Percentiles rank a stretch among this genome's conserved stretches.
Conservation (phyloP, 2,329 filamentous ascomycete species). For the Ophiostoma ips region DNA sequence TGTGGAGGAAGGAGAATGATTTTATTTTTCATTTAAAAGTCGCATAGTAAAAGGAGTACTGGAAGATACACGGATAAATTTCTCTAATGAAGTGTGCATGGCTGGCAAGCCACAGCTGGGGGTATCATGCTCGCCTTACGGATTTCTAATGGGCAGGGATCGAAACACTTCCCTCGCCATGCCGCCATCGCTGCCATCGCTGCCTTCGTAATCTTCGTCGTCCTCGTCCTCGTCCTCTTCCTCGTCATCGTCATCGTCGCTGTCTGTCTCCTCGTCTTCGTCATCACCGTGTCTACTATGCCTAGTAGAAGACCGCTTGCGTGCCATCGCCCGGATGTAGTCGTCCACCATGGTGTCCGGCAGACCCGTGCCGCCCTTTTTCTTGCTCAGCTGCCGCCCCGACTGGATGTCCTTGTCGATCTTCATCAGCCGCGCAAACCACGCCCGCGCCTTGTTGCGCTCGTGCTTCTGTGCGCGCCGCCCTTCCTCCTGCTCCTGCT, state of each 20-base stretch:
- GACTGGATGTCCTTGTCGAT: slow-evolving; percentile 11
- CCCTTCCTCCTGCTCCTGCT: slow-evolving; percentile 19
- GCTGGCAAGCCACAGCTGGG: too few species aligned
- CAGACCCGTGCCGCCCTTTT: slow-evolving; percentile 1
- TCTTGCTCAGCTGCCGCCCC: slow-evolving; percentile 2
- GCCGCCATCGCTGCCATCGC: slow-evolving; percentile 15
- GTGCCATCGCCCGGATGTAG: slow-evolving; percentile 4
- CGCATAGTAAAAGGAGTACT: too few species aligned
- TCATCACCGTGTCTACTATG: too few species aligned
- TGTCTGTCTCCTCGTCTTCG: slow-evolving; percentile 19
- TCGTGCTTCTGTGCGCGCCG: slow-evolving; percentile 23
- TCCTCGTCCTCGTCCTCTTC: slow-evolving; percentile 19
- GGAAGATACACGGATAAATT: too few species aligned
- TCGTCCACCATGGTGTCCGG: slow-evolving; percentile 8
- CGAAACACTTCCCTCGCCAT: neutral
- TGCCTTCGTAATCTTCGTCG: slow-evolving; percentile 17
- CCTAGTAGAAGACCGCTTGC: too few species aligned
- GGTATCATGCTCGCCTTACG: neutral
- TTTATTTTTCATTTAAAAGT: neutral
- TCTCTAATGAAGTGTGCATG: too few species aligned
- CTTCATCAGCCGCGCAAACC: slow-evolving; percentile 26
- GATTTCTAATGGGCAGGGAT: neutral
- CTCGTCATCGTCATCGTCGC: slow-evolving; percentile 8
- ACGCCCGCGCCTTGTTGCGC: slow-evolving; percentile 22
- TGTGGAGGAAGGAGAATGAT: neutral